Evolutionary conservation across 164 flowering plant genomes (phyloP).

Genomic region (Piper longum): DNA sequence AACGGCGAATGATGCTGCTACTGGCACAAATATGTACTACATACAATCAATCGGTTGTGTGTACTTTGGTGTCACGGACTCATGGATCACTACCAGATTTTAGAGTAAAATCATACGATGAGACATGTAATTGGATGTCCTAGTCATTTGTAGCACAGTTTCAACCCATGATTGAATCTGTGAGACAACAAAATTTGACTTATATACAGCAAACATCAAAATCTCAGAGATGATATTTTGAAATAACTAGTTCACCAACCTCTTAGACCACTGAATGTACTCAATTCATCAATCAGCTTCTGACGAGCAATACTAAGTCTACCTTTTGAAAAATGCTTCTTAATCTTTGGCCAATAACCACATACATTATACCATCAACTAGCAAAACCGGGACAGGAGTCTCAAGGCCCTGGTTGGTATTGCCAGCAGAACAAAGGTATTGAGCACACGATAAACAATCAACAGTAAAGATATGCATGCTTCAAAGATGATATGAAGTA

Average conservation of each 20-base stretch:
- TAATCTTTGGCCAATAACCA: constrained; percentile 88
- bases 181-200: background rate
- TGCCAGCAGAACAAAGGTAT: constrained; percentile 27
- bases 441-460: background rate
- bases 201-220: background rate
- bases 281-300: constrained; percentile 78
- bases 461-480: constrained; percentile 2
- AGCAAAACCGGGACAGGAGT: constrained; percentile 80
- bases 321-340: constrained; percentile 80
- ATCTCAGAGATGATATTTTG: background rate
- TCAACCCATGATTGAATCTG: background rate
- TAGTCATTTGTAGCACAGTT: background rate
- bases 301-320: constrained; percentile 85
- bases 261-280: constrained; percentile 57
- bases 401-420: constrained; percentile 64
- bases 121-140: background rate
- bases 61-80: background rate
- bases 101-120: background rate
- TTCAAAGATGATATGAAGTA: constrained; percentile 1
- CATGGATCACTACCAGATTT: background rate
- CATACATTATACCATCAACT: constrained; percentile 99
- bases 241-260: constrained; percentile 34
- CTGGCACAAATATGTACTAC: background rate
- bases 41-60: no score
- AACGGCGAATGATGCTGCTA: background rate